Conservation (phyloP, 805 yeast genomes). For the Kodamaea restingae region DNA sequence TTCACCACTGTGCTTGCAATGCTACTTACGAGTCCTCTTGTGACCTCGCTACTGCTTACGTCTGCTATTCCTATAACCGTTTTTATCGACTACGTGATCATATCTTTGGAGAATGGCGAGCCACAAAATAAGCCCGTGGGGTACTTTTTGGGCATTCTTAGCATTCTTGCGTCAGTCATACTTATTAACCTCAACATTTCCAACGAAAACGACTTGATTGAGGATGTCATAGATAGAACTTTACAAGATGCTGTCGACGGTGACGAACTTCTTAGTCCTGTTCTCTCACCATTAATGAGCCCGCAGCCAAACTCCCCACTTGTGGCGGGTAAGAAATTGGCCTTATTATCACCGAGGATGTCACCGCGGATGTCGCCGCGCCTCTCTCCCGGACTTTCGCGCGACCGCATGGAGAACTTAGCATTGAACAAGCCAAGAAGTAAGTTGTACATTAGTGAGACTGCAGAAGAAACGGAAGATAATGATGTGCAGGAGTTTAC, state of each 20-base stretch:
- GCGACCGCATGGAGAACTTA: constrained; percentile 2
- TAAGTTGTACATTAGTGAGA: constrained; percentile 8
- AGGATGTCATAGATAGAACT: constrained; percentile 45
- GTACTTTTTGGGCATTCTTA: constrained; percentile 45
- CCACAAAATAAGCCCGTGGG: constrained; percentile 20
- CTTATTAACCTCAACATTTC: constrained; percentile 42
- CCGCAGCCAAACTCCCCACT: constrained; percentile 10
- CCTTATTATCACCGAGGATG: constrained; percentile 3
- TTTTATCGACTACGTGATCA: constrained; percentile 42
- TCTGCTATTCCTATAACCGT: constrained; percentile 51
- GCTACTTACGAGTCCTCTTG: constrained; percentile 50
- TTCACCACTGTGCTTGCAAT: constrained; percentile 48
- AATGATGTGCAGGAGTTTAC: background rate
- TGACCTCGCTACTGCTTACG: constrained; percentile 48
- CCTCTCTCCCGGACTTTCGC: background rate
- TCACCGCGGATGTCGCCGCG: constrained; percentile 8
- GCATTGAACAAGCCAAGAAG: constrained; percentile 5
- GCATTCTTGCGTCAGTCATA: constrained; percentile 45
- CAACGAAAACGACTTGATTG: constrained; percentile 43
- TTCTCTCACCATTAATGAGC: constrained; percentile 41
- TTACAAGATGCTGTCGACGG: constrained; percentile 44
- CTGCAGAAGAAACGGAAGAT: background rate
- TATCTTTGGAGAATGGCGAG: constrained; percentile 19
- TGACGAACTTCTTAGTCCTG: constrained; percentile 45
- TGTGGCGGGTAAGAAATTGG: constrained; percentile 2